A percentile compares a stretch with the other conserved stretches of the same genome.
Evolutionary conservation across 2,329 filamentous ascomycete genomes (phyloP).

Genomic region (Aspergillus floridensis): DNA sequence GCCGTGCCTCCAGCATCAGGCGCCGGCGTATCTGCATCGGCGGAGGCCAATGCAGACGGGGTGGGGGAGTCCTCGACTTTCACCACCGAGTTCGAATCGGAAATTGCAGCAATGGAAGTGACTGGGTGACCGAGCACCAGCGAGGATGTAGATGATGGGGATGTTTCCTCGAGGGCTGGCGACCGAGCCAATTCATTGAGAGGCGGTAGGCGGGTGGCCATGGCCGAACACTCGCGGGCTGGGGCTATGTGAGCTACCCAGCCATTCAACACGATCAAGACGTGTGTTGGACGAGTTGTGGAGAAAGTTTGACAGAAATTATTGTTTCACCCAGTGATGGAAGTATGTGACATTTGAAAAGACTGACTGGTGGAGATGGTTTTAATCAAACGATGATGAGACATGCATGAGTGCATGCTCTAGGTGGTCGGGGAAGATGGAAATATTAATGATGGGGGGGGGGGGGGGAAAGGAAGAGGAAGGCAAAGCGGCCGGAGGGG

Average conservation of each 20-base stretch:
- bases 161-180: slow-evolving; percentile 20
- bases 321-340: slow-evolving; percentile 4
- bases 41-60: slow-evolving; percentile 23
- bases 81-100: slow-evolving; percentile 13
- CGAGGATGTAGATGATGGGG: slow-evolving; percentile 8
- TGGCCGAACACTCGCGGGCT: slow-evolving; percentile 29
- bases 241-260: slow-evolving; percentile 19
- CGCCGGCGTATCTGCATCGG: slow-evolving; percentile 22
- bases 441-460: background rate
- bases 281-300: background rate
- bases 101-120: slow-evolving; percentile 7
- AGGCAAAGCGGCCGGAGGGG: too few species aligned
- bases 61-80: slow-evolving; percentile 30
- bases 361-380: background rate
- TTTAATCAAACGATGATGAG: background rate
- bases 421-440: background rate
- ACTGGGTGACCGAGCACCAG: slow-evolving; percentile 6
- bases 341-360: slow-evolving; percentile 4
- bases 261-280: slow-evolving; percentile 27
- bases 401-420: background rate
- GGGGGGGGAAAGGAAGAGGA: background rate
- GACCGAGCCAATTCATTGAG: slow-evolving; percentile 28
- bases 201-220: slow-evolving; percentile 32
- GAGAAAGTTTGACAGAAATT: slow-evolving; percentile 1
- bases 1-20: slow-evolving; percentile 20